Evolutionary conservation across 352 stramenopile genomes (phyloP).

Genomic region (Globisporangium uncinulatum): DNA sequence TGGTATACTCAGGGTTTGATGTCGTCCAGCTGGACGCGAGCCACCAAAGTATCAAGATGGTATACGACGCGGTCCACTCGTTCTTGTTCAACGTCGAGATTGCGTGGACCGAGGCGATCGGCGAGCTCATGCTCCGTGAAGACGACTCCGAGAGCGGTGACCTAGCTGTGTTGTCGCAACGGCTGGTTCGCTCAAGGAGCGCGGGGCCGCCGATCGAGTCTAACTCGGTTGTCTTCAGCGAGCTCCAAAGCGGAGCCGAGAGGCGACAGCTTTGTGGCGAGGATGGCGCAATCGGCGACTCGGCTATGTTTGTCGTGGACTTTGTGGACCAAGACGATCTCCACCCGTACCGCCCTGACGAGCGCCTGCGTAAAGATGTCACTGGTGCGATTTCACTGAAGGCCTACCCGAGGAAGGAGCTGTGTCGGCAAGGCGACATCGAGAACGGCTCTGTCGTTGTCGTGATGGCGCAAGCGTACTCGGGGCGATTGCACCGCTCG

Average conservation of each 20-base stretch:
- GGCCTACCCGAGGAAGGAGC: background rate
- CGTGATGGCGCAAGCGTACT: background rate
- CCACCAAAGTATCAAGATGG: constrained; percentile 18
- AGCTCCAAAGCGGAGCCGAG: background rate
- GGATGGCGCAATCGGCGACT: background rate
- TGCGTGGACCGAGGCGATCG: constrained; percentile 32
- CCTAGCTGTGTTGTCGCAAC: background rate
- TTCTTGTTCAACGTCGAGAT: constrained; percentile 39
- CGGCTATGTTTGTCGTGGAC: background rate
- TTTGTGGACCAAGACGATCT: background rate
- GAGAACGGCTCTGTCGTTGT: background rate
- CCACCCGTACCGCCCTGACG: background rate
- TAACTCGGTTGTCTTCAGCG: background rate
- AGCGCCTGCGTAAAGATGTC: background rate
- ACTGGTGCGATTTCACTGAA: background rate
- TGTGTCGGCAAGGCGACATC: background rate
- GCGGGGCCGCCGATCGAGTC: background rate
- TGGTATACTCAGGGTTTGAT: constrained; percentile 18
- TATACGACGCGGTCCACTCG: constrained; percentile 32
- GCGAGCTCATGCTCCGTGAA: constrained; percentile 40
- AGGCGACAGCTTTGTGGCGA: background rate
- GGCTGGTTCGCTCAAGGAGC: background rate
- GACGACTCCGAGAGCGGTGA: constrained; percentile 10
- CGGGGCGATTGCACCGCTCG: background rate
- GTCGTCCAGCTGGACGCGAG: constrained; percentile 24